Evolutionary conservation across 768 basidiomycete genomes (phyloP).

Genomic region (Tylopilus rubrobrunneus): DNA sequence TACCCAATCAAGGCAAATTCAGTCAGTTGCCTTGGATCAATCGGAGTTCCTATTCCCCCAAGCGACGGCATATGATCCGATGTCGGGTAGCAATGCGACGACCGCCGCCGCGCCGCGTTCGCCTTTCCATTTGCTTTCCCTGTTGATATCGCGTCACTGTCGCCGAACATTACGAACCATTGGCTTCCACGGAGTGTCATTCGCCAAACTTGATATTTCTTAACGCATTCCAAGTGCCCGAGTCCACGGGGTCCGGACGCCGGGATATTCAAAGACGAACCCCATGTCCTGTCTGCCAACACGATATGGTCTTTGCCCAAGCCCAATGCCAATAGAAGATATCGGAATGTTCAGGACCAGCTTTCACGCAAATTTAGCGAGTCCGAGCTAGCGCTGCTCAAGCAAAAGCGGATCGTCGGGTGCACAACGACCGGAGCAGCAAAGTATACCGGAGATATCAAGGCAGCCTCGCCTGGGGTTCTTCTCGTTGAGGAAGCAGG

Average conservation of each 20-base stretch:
- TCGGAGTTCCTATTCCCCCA: no score
- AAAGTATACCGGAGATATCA: constrained; percentile 54
- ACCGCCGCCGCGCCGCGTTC: no score
- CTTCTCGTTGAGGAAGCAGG: constrained; percentile 71
- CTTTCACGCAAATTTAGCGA: constrained; percentile 36
- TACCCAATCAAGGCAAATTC: constrained; percentile 58
- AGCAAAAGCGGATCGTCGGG: constrained; percentile 49
- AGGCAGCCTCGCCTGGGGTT: constrained; percentile 44
- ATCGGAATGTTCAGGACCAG: constrained; percentile 29
- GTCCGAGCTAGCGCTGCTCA: constrained; percentile 33
- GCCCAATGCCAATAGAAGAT: constrained; percentile 28
- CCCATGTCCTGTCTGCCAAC: constrained; percentile 20
- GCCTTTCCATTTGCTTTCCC: constrained; percentile 52
- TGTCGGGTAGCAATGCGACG: no score
- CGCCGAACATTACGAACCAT: constrained; percentile 54
- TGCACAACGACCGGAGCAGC: constrained; percentile 72
- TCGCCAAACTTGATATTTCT: no score
- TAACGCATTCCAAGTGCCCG: constrained; percentile 43
- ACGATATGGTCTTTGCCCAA: constrained; percentile 39
- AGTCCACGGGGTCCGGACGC: constrained; percentile 36
- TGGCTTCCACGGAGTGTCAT: no score
- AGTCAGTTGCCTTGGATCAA: constrained; percentile 41
- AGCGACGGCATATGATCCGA: no score
- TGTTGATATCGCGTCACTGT: constrained; percentile 54
- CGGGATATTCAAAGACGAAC: constrained; percentile 35